A percentile compares a stretch with the other conserved stretches of the same genome.
Evolutionary conservation across 306 rosid genomes (phyloP).

Genomic region (Corylus americana): DNA sequence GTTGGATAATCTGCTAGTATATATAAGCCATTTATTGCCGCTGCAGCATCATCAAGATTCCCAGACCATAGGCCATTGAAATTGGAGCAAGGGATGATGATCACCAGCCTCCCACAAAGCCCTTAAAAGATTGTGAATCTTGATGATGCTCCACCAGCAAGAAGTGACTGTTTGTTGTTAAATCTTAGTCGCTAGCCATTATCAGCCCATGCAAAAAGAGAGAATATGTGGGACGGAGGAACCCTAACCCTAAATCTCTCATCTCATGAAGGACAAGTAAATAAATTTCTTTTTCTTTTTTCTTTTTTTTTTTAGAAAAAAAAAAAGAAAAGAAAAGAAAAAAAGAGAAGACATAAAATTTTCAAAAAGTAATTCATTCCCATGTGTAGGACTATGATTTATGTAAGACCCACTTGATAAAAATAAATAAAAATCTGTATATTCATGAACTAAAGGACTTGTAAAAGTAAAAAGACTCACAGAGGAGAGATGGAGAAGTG

Average conservation of each 20-base stretch:
- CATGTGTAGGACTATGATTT: neutral
- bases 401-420: slow-evolving; percentile 9
- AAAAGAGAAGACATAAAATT: neutral
- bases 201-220: slow-evolving; percentile 18
- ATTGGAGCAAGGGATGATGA: neutral
- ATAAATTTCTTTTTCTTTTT: too few species aligned
- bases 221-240: neutral
- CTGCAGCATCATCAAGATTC: slow-evolving; percentile 69
- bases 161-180: slow-evolving; percentile 13
- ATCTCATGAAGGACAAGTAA: neutral
- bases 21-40: slow-evolving; percentile 44
- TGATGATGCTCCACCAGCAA: slow-evolving; percentile 58
- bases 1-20: neutral
- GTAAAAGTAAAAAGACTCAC: neutral
- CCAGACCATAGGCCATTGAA: slow-evolving; percentile 24
- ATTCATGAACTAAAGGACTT: neutral
- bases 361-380: neutral
- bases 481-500: slow-evolving; percentile 3
- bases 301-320: too few species aligned
- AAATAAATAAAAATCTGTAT: neutral
- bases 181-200: neutral
- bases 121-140: slow-evolving; percentile 46
- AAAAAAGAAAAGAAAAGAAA: neutral
- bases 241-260: slow-evolving; percentile 28
- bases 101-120: neutral